Evolutionary conservation across 768 basidiomycete species (phyloP), one percentile per base, ranked within the genome.

Genomic region (Lentinula boryana): DNA sequence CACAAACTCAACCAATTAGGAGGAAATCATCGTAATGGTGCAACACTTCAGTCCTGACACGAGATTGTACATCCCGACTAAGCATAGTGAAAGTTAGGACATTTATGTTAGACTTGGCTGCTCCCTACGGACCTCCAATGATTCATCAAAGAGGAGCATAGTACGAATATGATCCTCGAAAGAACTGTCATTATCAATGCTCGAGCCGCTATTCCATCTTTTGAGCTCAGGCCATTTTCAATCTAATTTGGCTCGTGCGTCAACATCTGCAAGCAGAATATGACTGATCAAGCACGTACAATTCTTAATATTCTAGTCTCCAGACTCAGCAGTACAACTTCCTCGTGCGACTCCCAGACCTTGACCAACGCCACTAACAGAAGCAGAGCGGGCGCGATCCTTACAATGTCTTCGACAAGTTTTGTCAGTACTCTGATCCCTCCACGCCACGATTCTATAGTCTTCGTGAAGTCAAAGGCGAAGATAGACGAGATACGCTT

Each of bases 11-110:
- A 59, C 58, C 27, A n/a, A 23, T 36, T 10, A 59, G 48, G 9
- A 59, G 35, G 15, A 35, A 49, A 35, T 59, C 46, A 15, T 59
- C 58, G 36, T 49, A 59, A 16, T 59, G 48, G 15, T 50, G 46
- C n/a, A 33, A 23, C 23, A 59, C 46, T 18, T 44, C 16, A 35
- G 21, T 50, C 48, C 50, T 23, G n/a, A n/a, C 58, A 10, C 36
- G 58, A 6, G 58, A 27, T 50, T 49, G 44, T 16, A 36, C 18
- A n/a, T 50, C 44, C 18, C 35, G n/a, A 40, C 58, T 59, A 21
- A 13, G 12, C 5, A 54, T 21, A 44, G 8, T n/a, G 16, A 8
- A 10, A 23, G 21, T 23, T 16, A 50, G 33, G 4, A 38, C n/a
- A 48, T 10, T 1, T 48, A 38, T 31, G 27, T n/a, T 38, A 9